Base-by-base conservation (phyloP, 305 asterid genomes). In the Petunia hybrid region DNA sequence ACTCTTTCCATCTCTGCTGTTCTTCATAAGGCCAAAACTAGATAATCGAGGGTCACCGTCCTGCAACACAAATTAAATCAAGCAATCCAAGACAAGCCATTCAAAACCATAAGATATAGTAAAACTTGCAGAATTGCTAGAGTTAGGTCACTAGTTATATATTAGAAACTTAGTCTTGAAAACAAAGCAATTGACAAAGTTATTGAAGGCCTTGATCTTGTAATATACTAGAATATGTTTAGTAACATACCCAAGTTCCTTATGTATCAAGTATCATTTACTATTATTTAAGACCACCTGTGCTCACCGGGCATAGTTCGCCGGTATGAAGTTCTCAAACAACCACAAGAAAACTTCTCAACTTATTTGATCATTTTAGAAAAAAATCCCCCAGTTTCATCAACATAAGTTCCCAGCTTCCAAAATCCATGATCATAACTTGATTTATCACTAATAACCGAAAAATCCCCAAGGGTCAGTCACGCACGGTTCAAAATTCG, bases 1-100 rank as follows among this genome's bases (percentile, higher is more conserved):
- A 83, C 92, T 90, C 86, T 89, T 90, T 80, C 92, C 92, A 48
- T 90, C 92, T 76, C 94, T 86, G 83, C 92, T 87, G 85, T 90
- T 90, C 81, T 90, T 90, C 88, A 90, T 90, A 81, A 89, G 88
- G 31, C 94, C 94, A 82, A 90, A 90, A 73, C 90, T 89, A 63
- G 92, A 90, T 80, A 90, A 78, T 40, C 91, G 84, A 7, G 94
- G 94, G 80, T 89, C 91, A 61, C 92, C 91, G 55, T 87, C 92
- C 92, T 89, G 85, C 57, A 68, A 39, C 10, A 61, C 31, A 40
- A 57, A 43, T 22, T 53, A 67, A 8, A 55, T 59, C 39, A 22
- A 78, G 38, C 55, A 7, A 53, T 14, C 41, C 31, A 59, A 16
- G 3, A 22, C 40, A 61, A 61, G 13, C 66, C 40, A 13, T 40